Conservation (phyloP, 352 stramenopile genomes). For the Pythium brachiatum region DNA sequence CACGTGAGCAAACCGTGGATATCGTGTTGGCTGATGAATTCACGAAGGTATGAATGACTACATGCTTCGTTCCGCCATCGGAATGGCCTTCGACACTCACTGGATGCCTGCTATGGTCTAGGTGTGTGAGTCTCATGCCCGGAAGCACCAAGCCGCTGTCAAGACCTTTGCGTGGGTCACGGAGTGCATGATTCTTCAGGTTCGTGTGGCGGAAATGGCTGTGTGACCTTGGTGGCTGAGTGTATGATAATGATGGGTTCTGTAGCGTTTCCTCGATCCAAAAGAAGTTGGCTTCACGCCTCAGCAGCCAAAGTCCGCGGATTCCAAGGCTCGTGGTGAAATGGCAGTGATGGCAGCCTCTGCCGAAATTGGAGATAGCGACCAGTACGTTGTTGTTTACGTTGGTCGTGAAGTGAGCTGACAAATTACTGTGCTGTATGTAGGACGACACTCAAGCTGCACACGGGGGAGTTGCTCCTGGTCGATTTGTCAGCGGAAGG, state of each 20-base stretch:
- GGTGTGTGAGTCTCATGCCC: slow-evolving; percentile 54
- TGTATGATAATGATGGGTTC: background rate
- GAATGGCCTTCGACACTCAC: too few species aligned
- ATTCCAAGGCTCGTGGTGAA: slow-evolving; percentile 6
- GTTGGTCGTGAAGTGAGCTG: background rate
- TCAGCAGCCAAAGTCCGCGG: slow-evolving; percentile 16
- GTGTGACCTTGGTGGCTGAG: background rate
- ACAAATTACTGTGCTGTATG: background rate
- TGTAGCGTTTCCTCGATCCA: slow-evolving; percentile 48
- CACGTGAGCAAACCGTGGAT: slow-evolving; percentile 40
- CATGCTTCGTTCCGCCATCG: too few species aligned
- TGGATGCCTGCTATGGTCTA: slow-evolving; percentile 23
- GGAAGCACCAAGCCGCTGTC: slow-evolving; percentile 34
- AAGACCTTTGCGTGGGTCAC: slow-evolving; percentile 81
- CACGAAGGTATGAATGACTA: slow-evolving; percentile 58
- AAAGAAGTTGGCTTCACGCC: slow-evolving; percentile 43
- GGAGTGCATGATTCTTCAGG: slow-evolving; percentile 79
- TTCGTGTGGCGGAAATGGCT: too few species aligned
- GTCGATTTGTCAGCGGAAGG: slow-evolving; percentile 54
- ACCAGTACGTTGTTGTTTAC: slow-evolving; percentile 35
- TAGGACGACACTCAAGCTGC: slow-evolving; percentile 51
- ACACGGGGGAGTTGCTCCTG: slow-evolving; percentile 73
- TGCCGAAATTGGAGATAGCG: slow-evolving; percentile 56
- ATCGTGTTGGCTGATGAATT: slow-evolving; percentile 67
- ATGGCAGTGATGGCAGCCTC: slow-evolving; percentile 42